Evolutionary conservation across 2,329 filamentous ascomycete genomes (phyloP), one percentile per base, ranked within the genome.

Genomic region (Lecanicillium sp.): DNA sequence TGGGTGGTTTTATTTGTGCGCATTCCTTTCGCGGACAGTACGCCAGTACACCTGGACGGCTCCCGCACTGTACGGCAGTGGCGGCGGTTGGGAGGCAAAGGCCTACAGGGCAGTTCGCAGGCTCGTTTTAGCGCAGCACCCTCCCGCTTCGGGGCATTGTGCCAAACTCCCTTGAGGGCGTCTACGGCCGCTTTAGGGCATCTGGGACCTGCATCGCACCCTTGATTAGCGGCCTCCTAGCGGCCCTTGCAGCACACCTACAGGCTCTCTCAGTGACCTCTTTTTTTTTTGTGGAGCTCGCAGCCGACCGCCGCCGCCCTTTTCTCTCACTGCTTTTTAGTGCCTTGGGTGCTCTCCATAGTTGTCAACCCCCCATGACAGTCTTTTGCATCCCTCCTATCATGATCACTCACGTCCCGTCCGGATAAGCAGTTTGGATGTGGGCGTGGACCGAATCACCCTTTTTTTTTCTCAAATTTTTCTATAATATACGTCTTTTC

Each of bases 401-500:
- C 41, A 44, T 49, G 48, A 45, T 49, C 41, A 35, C 44, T 49
- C 48, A 49, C 48, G 41, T 44, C 41, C 48, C 48, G 35, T 49
- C 48, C 41, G 41, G 29, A 23, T 45, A 40, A 29, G 14, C 45
- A 37, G 51, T 51, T 54, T 54, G 58, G 58, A 60, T 60, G 60
- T 51, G 56, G 57, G 53, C 58, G 53, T 57, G 56, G 52, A 17
- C 32, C 14, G 7, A 19, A 20, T 19, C 11, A 38, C 8, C 10
- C 32, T 38, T 38, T 19, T 21, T 30, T 43, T 27, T 15, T 40
- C 20, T 41, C 17, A 19, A 35, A 14, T 27, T 44, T 10, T 33
- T 42, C 9, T 12, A 21, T 29, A 32, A 5, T 43, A 43, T 17
- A 48, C 37, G 3, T 17, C 37, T 21, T 24, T 36, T 23, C n/a